Evolutionary conservation across 2,329 filamentous ascomycete genomes (phyloP).

Genomic region (Pseudogymnoascus sp.): DNA sequence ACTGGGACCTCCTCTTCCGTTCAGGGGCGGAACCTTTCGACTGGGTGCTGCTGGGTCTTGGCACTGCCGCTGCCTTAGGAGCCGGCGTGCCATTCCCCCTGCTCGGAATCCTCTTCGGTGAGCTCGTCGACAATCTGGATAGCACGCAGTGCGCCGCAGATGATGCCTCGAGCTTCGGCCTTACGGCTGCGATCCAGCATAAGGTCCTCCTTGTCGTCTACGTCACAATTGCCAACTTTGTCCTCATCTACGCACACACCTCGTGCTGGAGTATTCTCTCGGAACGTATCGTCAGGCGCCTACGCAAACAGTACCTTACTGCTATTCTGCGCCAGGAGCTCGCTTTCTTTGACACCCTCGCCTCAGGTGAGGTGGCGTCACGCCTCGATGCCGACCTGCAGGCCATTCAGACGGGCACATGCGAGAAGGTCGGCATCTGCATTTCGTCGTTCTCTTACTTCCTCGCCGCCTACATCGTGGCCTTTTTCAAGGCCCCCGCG

Average conservation of each 20-base stretch:
- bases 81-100: constrained; percentile 55
- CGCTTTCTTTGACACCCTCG: constrained; percentile 45
- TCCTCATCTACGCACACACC: constrained; percentile 40
- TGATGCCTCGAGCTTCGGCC: constrained; percentile 25
- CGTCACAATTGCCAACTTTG: constrained; percentile 45
- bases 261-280: constrained; percentile 42
- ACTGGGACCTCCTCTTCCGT: neutral
- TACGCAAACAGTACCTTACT: constrained; percentile 38
- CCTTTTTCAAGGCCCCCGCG: constrained; percentile 47
- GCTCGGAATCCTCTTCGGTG: constrained; percentile 55
- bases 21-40: constrained; percentile 18
- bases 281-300: constrained; percentile 38
- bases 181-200: constrained; percentile 36
- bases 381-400: constrained; percentile 49
- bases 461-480: constrained; percentile 48
- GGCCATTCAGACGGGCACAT: constrained; percentile 48
- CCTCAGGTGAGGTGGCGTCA: constrained; percentile 43
- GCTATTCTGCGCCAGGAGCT: constrained; percentile 42
- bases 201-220: constrained; percentile 54
- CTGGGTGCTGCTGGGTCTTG: constrained; percentile 29
- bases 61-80: constrained; percentile 39
- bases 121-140: constrained; percentile 50
- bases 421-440: constrained; percentile 52
- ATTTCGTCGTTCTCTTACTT: constrained; percentile 50
- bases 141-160: constrained; percentile 2